Conservation (phyloP, 2,329 filamentous ascomycete genomes). For the Claviceps sp. region DNA sequence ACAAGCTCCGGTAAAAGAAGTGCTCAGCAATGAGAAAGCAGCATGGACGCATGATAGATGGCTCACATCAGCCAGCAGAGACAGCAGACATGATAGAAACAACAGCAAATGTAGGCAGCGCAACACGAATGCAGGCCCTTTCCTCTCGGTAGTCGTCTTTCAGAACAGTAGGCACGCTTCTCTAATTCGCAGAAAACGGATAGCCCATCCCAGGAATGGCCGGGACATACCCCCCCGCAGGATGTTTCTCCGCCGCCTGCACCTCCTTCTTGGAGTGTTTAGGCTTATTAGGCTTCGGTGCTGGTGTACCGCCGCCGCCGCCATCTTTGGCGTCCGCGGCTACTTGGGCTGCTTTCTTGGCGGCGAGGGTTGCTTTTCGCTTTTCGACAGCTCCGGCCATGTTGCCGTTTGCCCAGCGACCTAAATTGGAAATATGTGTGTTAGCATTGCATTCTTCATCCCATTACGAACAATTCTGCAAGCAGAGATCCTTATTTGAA, state of each 20-base stretch:
- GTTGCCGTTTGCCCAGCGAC: slow-evolving; percentile 46
- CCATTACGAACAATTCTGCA: not conserved
- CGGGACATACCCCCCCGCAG: slow-evolving; percentile 5
- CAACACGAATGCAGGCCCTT: no score
- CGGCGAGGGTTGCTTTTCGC: slow-evolving; percentile 44
- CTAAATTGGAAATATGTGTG: slow-evolving; percentile 16
- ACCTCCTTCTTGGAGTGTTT: slow-evolving; percentile 22
- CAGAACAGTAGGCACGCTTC: not conserved
- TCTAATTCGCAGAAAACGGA: slow-evolving; percentile 10
- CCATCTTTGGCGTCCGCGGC: slow-evolving; percentile 24
- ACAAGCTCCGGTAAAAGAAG: no score
- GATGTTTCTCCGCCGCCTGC: slow-evolving; percentile 6
- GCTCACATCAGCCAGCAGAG: no score
- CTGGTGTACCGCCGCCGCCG: slow-evolving; percentile 7
- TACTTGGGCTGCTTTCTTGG: slow-evolving; percentile 40
- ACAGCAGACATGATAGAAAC: no score
- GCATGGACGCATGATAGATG: no score
- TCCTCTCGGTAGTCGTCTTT: no score
- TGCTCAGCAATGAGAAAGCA: no score
- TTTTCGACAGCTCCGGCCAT: slow-evolving; percentile 49
- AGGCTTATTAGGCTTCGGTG: slow-evolving; percentile 23
- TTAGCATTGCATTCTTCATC: slow-evolving; percentile 11
- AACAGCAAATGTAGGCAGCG: no score
- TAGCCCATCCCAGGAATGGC: slow-evolving; percentile 18
- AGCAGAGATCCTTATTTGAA: not conserved